These are phyloP conservation scores for Trametes polyzona DNA, from an alignment of 1,284 basidiomycete genomes.

Conservation along the genomic window DNA sequence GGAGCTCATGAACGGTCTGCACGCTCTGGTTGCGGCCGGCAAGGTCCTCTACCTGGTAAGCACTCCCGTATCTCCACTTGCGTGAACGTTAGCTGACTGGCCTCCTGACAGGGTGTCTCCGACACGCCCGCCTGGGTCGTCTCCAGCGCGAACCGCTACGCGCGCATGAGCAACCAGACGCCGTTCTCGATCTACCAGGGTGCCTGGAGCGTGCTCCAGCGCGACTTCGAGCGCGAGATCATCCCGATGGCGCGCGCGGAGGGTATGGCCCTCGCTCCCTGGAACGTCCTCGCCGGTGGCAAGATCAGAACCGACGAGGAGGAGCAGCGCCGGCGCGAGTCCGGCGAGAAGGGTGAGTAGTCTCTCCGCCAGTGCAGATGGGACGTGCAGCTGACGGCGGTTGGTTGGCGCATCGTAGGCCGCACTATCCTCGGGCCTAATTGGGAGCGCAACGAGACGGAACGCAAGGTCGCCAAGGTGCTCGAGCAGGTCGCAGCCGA, in stretches of 20 bases:
- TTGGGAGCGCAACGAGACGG: conserved; percentile 30
- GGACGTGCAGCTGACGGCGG: not conserved
- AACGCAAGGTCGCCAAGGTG: conserved; percentile 26
- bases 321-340: conserved; percentile 24
- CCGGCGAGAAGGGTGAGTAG: conserved; percentile 22
- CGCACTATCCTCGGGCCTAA: conserved; percentile 12
- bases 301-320: conserved; percentile 35
- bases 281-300: conserved; percentile 10
- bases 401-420: not conserved
- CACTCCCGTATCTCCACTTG: conserved; percentile 5
- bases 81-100: not conserved
- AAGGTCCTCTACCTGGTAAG: conserved; percentile 50
- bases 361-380: not conserved
- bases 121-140: conserved; percentile 62
- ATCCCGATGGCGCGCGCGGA: not conserved
- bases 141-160: conserved; percentile 54
- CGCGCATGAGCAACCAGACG: conserved; percentile 47
- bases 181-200: conserved; percentile 64
- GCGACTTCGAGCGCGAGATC: conserved; percentile 5
- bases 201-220: conserved; percentile 47
- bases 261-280: conserved; percentile 4
- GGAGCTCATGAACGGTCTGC: conserved; percentile 51
- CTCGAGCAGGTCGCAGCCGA: conserved; percentile 31
- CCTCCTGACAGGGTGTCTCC: conserved; percentile 33
- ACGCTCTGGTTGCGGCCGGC: conserved; percentile 41